Percentiles rank a stretch among this genome's conserved stretches.
phyloP scores from a whole-genome alignment of 2,329 filamentous ascomycete species.

The Apiospora sp. region DNA sequence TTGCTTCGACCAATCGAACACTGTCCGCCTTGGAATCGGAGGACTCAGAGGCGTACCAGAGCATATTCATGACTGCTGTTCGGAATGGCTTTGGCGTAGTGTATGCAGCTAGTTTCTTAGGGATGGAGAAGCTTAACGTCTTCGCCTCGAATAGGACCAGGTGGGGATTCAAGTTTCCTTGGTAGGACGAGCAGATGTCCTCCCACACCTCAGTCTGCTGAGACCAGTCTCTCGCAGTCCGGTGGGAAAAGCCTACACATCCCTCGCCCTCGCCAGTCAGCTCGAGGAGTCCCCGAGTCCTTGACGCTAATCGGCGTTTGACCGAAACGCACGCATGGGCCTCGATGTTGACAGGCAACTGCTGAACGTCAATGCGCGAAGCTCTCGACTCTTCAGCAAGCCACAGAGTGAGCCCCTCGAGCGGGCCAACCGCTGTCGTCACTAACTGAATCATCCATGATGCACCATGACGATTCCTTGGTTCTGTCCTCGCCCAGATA shows the following conservation, averaged over 20 bases:
- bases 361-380: background rate
- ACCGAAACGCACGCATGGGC: background rate
- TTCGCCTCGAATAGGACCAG: background rate
- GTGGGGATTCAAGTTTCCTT: background rate
- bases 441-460: background rate
- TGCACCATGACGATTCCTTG: background rate
- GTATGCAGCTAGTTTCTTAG: background rate
- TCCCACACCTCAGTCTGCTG: background rate
- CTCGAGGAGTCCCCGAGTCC: background rate
- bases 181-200: background rate
- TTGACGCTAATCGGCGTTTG: background rate
- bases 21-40: background rate
- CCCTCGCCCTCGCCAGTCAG: background rate
- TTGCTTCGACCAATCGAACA: background rate
- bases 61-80: background rate
- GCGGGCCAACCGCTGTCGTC: too few relatives aligned
- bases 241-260: background rate
- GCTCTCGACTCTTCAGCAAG: background rate
- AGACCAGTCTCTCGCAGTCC: background rate
- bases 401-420: background rate
- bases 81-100: too few relatives aligned
- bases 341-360: background rate
- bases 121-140: background rate
- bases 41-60: background rate
- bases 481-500: background rate